These are phyloP conservation scores for Mycena chlorophos DNA, from an alignment of 768 basidiomycete species.

Conservation along the genomic window DNA sequence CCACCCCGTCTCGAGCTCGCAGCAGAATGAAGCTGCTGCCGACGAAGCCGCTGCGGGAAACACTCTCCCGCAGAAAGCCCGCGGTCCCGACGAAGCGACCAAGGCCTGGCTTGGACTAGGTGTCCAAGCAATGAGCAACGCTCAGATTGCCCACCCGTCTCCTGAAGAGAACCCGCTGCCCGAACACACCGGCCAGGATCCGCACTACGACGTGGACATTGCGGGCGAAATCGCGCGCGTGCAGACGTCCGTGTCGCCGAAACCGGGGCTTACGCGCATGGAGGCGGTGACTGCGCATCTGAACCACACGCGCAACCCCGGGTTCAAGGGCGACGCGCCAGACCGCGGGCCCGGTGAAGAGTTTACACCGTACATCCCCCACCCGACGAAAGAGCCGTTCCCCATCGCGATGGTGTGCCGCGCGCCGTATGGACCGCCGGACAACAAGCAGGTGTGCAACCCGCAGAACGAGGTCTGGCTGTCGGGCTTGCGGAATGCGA, in stretches of 20 bases:
- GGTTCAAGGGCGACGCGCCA: constrained; percentile 32
- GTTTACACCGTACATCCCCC: constrained; percentile 62
- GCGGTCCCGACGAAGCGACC: constrained; percentile 21
- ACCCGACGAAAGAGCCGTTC: constrained; percentile 54
- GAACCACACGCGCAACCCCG: constrained; percentile 37
- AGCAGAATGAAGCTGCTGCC: constrained; percentile 14
- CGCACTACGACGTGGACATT: constrained; percentile 27
- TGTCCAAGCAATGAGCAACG: constrained; percentile 19
- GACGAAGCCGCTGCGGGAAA: background rate
- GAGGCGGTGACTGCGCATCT: constrained; percentile 42
- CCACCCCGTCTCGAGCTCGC: constrained; percentile 13
- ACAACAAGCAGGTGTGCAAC: constrained; percentile 47
- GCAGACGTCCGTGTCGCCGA: constrained; percentile 24
- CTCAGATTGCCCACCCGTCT: constrained; percentile 24
- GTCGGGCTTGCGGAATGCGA: constrained; percentile 59
- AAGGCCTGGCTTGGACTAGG: constrained; percentile 25
- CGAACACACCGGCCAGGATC: constrained; percentile 23
- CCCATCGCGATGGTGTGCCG: constrained; percentile 70
- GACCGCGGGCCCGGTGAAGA: constrained; percentile 40
- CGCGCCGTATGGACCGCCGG: constrained; percentile 55
- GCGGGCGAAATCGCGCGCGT: constrained; percentile 26
- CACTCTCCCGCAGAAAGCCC: constrained; percentile 9
- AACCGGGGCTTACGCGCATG: constrained; percentile 20
- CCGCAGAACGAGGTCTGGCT: constrained; percentile 73
- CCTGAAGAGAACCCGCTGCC: constrained; percentile 17